Conservation (phyloP, 2,329 filamentous ascomycete genomes). For the Huntiella savannae region DNA sequence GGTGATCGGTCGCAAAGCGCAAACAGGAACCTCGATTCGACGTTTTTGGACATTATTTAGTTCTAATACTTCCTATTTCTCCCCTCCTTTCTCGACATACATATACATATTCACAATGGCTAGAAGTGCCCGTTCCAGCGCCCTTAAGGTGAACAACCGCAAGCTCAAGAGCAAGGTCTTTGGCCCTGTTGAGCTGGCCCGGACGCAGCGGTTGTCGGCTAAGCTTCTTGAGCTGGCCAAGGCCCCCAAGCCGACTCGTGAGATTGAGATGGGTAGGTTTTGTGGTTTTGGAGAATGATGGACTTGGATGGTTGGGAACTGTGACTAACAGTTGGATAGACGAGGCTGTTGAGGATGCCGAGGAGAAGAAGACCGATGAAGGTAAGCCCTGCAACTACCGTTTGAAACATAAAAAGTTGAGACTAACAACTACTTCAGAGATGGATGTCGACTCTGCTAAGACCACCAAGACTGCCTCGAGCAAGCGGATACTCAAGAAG, state of each 20-base stretch:
- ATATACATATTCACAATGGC: constrained; percentile 43
- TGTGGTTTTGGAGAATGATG: not conserved
- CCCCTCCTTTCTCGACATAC: not conserved
- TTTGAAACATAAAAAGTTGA: not conserved
- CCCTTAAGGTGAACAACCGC: constrained; percentile 65
- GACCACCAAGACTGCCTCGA: constrained; percentile 19
- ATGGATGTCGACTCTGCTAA: constrained; percentile 38
- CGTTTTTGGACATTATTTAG: not conserved
- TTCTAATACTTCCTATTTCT: not conserved
- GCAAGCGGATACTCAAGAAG: constrained; percentile 38
- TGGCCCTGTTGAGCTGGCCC: constrained; percentile 59
- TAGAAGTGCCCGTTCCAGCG: constrained; percentile 64
- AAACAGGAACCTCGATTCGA: not conserved
- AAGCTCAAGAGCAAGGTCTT: constrained; percentile 67
- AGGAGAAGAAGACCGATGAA: constrained; percentile 8
- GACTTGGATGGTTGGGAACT: not conserved
- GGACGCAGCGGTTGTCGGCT: constrained; percentile 65
- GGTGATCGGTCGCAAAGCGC: not conserved
- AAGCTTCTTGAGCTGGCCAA: constrained; percentile 67
- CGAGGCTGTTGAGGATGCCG: constrained; percentile 2
- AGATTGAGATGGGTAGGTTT: constrained; percentile 28
- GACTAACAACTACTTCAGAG: constrained; percentile 15
- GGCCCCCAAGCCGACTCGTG: constrained; percentile 46
- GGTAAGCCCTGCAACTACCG: not conserved
- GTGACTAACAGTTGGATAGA: constrained; percentile 4